Evolutionary conservation across 495 filamentous ascomycete genomes (phyloP).

Genomic region (Tuber aestivum): DNA sequence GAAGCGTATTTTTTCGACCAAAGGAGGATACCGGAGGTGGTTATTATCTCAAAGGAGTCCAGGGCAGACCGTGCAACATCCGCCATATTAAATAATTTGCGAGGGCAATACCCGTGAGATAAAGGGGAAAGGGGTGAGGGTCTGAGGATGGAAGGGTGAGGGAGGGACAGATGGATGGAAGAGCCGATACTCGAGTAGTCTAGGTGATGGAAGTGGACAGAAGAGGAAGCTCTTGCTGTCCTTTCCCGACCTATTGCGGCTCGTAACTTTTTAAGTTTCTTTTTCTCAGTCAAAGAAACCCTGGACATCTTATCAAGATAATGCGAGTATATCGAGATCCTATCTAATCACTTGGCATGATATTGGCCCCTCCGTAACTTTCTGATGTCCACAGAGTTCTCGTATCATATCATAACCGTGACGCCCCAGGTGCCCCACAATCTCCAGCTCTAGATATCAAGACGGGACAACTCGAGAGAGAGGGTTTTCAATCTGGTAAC

Average conservation of each 20-base stretch:
- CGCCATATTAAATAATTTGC: slow-evolving; percentile 18
- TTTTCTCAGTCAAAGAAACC: not conserved
- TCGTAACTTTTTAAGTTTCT: not conserved
- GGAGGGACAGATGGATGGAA: not conserved
- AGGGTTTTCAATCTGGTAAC: too few species aligned
- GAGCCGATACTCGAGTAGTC: too few species aligned
- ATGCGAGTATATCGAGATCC: not conserved
- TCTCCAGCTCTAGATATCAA: too few species aligned
- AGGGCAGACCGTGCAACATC: slow-evolving; percentile 46
- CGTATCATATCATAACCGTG: too few species aligned
- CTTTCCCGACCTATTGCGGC: not conserved
- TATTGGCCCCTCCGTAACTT: not conserved
- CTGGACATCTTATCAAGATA: not conserved
- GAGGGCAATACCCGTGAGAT: not conserved
- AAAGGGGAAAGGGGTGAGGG: not conserved
- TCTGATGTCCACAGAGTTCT: too few species aligned
- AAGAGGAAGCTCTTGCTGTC: slow-evolving; percentile 5
- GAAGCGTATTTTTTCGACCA: slow-evolving; percentile 86
- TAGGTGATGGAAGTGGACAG: slow-evolving; percentile 5
- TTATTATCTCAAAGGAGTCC: slow-evolving; percentile 92
- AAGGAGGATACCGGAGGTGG: slow-evolving; percentile 89
- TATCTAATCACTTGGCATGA: not conserved
- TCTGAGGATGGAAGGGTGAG: not conserved
- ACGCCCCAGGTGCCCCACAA: too few species aligned
- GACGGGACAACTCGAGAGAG: too few species aligned